Evolutionary conservation across 164 flowering plant genomes (phyloP).

Genomic region (Tetrastigma voinierianum): DNA sequence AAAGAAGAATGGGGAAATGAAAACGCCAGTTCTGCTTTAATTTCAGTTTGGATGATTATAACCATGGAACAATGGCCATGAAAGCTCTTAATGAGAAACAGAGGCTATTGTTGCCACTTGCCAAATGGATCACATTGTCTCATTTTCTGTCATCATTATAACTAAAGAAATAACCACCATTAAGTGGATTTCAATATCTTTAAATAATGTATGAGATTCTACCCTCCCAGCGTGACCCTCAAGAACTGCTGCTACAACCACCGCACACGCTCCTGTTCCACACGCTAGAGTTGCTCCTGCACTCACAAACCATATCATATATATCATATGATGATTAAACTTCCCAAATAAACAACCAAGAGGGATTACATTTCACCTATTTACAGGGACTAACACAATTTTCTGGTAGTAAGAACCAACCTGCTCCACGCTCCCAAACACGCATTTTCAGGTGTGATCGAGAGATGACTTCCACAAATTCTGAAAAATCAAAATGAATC

Average conservation of each 20-base stretch:
- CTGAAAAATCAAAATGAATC: conserved; percentile 43
- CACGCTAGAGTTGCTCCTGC: conserved; percentile 97
- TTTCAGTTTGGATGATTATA: too few species aligned
- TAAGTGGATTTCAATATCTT: background rate
- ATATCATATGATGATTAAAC: background rate
- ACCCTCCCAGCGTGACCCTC: conserved; percentile 91
- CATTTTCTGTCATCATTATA: too few species aligned
- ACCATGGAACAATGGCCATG: too few species aligned
- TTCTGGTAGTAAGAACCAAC: conserved; percentile 29
- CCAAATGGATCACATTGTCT: too few species aligned
- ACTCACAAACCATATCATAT: background rate
- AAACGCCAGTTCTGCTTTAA: too few species aligned
- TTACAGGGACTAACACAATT: background rate
- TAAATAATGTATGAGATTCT: conserved; percentile 21
- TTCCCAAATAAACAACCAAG: background rate
- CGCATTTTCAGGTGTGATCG: conserved; percentile 93
- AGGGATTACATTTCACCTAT: background rate
- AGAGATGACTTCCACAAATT: conserved; percentile 88
- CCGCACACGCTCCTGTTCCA: conserved; percentile 99
- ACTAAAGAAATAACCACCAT: background rate
- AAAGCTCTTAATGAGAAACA: too few species aligned
- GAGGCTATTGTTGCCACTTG: too few species aligned
- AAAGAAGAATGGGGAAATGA: background rate
- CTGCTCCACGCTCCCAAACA: conserved; percentile 99
- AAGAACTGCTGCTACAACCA: conserved; percentile 93